Evolutionary conservation across 306 rosid genomes (phyloP).

Genomic region (Sechiopsis laciniata): DNA sequence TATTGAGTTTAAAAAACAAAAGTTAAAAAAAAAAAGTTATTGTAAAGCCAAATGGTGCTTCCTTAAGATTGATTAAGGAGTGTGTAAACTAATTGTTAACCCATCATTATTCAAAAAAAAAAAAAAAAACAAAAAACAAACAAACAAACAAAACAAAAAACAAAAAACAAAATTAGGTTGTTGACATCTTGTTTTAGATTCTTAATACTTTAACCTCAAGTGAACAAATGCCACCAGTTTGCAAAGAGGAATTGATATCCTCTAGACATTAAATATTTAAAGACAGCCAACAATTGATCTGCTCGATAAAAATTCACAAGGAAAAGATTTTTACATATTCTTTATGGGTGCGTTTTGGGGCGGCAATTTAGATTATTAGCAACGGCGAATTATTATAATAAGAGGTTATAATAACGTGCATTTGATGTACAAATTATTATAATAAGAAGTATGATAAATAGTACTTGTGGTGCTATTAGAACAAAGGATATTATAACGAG

Average conservation of each 20-base stretch:
- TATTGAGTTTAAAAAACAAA: no score
- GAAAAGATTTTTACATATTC: background rate
- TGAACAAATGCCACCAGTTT: conserved; percentile 1
- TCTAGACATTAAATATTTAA: background rate
- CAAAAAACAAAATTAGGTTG: background rate
- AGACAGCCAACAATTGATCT: conserved; percentile 14
- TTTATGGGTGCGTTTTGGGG: background rate
- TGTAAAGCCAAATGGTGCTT: background rate
- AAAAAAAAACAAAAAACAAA: background rate
- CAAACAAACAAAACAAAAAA: background rate
- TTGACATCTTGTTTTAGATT: conserved; percentile 14
- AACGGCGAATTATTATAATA: no score
- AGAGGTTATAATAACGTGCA: no score
- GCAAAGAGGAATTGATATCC: background rate
- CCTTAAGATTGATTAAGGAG: background rate
- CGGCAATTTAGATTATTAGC: no score
- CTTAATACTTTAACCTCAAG: conserved; percentile 3
- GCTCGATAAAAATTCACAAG: conserved; percentile 7
- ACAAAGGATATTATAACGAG: no score
- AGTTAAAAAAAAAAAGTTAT: no score
- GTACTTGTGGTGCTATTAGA: no score
- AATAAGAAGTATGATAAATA: no score
- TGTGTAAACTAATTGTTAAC: background rate
- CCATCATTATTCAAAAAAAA: background rate
- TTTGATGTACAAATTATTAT: no score